Percentiles rank a stretch among this genome's conserved stretches.
Conservation (phyloP, 345 rosid species). For the Hirschfeldia incana region DNA sequence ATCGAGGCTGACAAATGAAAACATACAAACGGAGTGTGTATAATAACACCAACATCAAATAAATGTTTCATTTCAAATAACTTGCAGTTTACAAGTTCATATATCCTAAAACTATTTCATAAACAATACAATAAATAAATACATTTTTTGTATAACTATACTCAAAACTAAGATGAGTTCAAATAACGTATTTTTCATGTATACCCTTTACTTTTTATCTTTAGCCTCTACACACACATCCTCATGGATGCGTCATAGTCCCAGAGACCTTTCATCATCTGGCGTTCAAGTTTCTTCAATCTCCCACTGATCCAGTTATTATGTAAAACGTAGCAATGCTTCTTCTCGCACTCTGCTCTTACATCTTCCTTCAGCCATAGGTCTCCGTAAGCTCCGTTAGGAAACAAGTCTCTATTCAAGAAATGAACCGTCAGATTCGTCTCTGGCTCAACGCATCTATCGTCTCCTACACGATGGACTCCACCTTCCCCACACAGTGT, state of each 20-base stretch:
- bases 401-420: conserved; percentile 79
- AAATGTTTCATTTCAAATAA: not conserved
- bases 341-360: conserved; percentile 55
- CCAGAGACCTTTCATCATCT: conserved; percentile 75
- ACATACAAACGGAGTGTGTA: not conserved
- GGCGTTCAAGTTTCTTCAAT: conserved; percentile 79
- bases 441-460: conserved; percentile 66
- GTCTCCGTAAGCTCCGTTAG: conserved; percentile 81
- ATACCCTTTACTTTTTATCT: not conserved
- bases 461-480: conserved; percentile 50
- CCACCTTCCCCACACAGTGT: conserved; percentile 89
- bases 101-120: not conserved
- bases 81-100: conserved; percentile 11
- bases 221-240: conserved; percentile 53
- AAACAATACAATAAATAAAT: not conserved
- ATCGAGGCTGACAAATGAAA: not conserved
- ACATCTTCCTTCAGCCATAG: conserved; percentile 69
- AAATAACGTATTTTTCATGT: not conserved
- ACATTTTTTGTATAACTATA: conserved; percentile 27
- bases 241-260: conserved; percentile 69
- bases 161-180: conserved; percentile 11
- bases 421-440: conserved; percentile 68
- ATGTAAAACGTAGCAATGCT: conserved; percentile 70
- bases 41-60: not conserved
- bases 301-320: conserved; percentile 89